These are phyloP conservation scores for Gymnopilus dilepis DNA, from an alignment of 768 basidiomycete species.

Conservation along the genomic window DNA sequence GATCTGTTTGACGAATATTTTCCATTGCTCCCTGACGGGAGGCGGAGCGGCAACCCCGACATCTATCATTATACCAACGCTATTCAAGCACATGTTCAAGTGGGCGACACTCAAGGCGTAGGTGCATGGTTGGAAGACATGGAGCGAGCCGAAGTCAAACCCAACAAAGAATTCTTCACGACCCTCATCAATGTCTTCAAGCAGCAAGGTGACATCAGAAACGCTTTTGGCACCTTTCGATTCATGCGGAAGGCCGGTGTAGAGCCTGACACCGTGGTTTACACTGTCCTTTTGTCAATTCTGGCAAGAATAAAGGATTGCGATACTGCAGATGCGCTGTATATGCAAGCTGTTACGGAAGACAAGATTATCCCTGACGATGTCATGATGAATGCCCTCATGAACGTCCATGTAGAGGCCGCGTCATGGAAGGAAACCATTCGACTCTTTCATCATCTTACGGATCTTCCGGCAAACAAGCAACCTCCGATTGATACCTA, in stretches of 20 bases:
- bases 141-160: conserved; percentile 47
- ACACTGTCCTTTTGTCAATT: conserved; percentile 70
- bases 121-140: conserved; percentile 55
- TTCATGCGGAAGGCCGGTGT: conserved; percentile 64
- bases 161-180: conserved; percentile 63
- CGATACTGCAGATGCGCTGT: conserved; percentile 68
- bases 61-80: conserved; percentile 60
- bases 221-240: conserved; percentile 53
- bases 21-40: conserved; percentile 38
- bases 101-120: conserved; percentile 52
- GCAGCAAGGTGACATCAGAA: conserved; percentile 55
- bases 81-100: conserved; percentile 57
- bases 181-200: conserved; percentile 65
- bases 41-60: conserved; percentile 42
- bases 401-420: conserved; percentile 84
- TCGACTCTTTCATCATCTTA: conserved; percentile 68
- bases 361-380: conserved; percentile 67
- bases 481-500: conserved; percentile 64
- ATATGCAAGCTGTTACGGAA: conserved; percentile 61
- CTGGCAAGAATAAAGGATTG: conserved; percentile 68
- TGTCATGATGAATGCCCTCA: conserved; percentile 68
- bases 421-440: conserved; percentile 82
- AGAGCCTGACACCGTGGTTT: conserved; percentile 55
- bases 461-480: conserved; percentile 37
- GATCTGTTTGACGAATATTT: conserved; percentile 63